Evolutionary conservation across 345 rosid genomes (phyloP).

Genomic region (Populus tremula): DNA sequence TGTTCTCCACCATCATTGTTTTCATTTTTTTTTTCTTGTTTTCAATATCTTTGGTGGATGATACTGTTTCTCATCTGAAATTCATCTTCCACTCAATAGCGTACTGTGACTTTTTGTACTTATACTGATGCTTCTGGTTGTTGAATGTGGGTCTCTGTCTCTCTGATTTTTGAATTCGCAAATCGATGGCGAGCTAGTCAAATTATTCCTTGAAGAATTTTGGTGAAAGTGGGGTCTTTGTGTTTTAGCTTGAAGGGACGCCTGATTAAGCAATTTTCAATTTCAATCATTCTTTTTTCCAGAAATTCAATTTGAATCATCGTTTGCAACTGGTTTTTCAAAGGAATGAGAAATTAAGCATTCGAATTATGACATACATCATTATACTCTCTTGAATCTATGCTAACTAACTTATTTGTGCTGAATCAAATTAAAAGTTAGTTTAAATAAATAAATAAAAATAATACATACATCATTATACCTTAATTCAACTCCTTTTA

Average conservation of each 20-base stretch:
- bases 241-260: background rate
- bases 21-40: slow-evolving; percentile 1
- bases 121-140: background rate
- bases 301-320: background rate
- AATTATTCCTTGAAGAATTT: slow-evolving; percentile 12
- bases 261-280: background rate
- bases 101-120: slow-evolving; percentile 2
- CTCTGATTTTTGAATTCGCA: background rate
- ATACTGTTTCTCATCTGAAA: background rate
- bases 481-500: too few species aligned
- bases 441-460: too few species aligned
- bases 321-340: background rate
- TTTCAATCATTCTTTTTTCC: too few species aligned
- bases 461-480: too few species aligned
- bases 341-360: background rate
- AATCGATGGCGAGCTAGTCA: slow-evolving; percentile 25
- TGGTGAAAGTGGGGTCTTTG: slow-evolving; percentile 19
- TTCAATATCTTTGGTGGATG: slow-evolving; percentile 10
- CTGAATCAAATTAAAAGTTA: too few species aligned
- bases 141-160: background rate
- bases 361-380: background rate
- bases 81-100: slow-evolving; percentile 8
- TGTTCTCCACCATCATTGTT: slow-evolving; percentile 15
- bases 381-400: too few species aligned
- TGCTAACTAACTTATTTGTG: too few species aligned